A percentile compares a stretch with the other conserved stretches of the same genome.
Evolutionary conservation across 371 early-diverging fungal genomes (phyloP).

Genomic region (Chytridiales sp.): DNA sequence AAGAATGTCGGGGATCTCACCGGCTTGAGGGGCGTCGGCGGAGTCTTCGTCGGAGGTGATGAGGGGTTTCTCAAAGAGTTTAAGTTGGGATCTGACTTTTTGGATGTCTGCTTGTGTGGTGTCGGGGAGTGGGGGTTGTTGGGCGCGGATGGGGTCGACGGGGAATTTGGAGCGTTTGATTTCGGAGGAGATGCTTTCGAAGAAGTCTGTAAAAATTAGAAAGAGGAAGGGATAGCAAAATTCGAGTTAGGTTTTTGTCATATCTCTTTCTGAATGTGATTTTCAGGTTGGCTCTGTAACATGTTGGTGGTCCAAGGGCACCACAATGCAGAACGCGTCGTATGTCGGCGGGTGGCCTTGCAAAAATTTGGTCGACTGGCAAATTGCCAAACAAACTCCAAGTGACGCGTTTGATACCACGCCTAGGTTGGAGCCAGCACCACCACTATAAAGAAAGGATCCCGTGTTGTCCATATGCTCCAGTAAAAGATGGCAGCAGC

Average conservation of each 20-base stretch:
- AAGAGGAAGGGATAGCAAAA: background rate
- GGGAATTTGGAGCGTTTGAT: slow-evolving; percentile 41
- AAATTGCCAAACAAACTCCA: background rate
- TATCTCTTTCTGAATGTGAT: too few species aligned
- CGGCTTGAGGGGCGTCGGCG: too few species aligned
- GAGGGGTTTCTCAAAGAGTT: slow-evolving; percentile 22
- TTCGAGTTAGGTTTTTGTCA: background rate
- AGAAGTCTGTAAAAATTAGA: slow-evolving; percentile 30
- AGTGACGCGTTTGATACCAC: too few species aligned
- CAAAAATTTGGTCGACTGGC: too few species aligned
- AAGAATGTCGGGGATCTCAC: slow-evolving; percentile 60
- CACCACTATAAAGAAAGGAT: background rate
- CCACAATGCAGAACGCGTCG: too few species aligned
- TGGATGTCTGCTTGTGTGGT: too few species aligned
- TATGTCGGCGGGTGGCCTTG: too few species aligned
- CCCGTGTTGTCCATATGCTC: background rate
- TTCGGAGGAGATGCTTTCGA: slow-evolving; percentile 46
- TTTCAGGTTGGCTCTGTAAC: too few species aligned
- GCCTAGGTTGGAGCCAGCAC: too few species aligned
- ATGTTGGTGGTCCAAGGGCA: too few species aligned
- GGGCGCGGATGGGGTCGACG: too few species aligned
- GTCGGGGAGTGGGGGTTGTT: too few species aligned
- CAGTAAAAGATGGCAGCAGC: background rate
- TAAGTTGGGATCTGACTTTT: slow-evolving; percentile 22
- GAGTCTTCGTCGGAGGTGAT: background rate